These are phyloP conservation scores for Tetrahymena thermophila DNA, from an alignment of 73 alveolate species.

Conservation along the genomic window DNA sequence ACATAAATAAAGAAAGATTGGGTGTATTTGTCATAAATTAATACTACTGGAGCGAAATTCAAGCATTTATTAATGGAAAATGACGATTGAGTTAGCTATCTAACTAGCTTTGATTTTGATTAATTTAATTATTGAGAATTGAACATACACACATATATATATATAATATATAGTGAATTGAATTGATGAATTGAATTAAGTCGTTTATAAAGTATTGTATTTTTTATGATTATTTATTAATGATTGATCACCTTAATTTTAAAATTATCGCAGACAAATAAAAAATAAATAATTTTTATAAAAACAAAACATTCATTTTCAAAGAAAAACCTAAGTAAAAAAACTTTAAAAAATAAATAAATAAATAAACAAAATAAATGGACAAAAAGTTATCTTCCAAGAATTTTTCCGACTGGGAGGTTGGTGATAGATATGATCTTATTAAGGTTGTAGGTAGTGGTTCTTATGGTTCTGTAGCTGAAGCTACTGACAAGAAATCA, in stretches of 20 bases:
- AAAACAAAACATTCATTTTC: background rate
- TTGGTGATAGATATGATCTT: conserved; percentile 81
- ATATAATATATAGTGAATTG: too few relatives aligned
- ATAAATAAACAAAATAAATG: background rate
- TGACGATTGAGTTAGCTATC: too few relatives aligned
- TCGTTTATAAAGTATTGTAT: background rate
- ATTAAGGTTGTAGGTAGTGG: conserved; percentile 83
- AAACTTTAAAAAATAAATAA: background rate
- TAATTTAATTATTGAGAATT: too few relatives aligned
- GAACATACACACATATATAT: background rate
- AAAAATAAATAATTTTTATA: background rate
- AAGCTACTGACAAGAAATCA: conserved; percentile 78
- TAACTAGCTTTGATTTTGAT: background rate
- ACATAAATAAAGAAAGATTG: background rate
- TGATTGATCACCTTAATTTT: background rate
- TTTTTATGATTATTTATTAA: background rate
- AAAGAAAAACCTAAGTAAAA: background rate
- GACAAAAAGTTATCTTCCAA: conserved; percentile 3
- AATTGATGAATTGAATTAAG: background rate
- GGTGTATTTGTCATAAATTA: background rate
- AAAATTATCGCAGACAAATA: background rate
- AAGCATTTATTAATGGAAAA: background rate
- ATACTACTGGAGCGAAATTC: background rate
- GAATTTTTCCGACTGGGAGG: conserved; percentile 53
- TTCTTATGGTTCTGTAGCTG: conserved; percentile 86